These are phyloP conservation scores for Candida xiaguanensis DNA, from an alignment of 805 yeast genomes.

Conservation along the genomic window DNA sequence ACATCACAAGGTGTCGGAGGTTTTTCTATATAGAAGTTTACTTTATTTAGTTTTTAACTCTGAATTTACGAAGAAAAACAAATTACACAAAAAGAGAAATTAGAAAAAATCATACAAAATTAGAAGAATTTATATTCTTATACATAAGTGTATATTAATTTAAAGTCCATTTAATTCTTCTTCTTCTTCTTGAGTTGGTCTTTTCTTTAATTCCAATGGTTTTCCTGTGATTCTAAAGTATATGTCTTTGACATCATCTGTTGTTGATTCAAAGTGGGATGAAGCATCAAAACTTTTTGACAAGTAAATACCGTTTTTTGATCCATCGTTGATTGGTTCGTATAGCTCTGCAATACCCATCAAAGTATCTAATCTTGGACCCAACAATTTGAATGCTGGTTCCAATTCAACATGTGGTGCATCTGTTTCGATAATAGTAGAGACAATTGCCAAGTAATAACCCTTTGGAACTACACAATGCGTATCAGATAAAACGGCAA, in stretches of 20 bases:
- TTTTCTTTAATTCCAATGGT: constrained; percentile 80
- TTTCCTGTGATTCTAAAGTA: constrained; percentile 90
- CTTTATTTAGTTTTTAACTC: too few relatives aligned
- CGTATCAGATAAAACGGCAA: constrained; percentile 83
- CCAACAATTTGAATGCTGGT: constrained; percentile 89
- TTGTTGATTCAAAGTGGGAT: constrained; percentile 92
- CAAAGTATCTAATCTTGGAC: constrained; percentile 73
- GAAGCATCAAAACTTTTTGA: constrained; percentile 91
- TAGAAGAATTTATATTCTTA: too few relatives aligned
- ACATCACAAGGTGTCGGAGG: too few relatives aligned
- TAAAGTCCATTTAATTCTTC: constrained; percentile 21
- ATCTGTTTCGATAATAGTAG: constrained; percentile 91
- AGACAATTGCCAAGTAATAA: constrained; percentile 86
- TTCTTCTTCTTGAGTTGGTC: constrained; percentile 61
- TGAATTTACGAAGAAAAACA: too few relatives aligned
- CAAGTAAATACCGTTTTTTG: constrained; percentile 70
- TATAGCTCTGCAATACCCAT: constrained; percentile 92
- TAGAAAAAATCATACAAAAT: too few relatives aligned
- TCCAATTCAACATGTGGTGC: constrained; percentile 89
- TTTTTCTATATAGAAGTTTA: too few relatives aligned
- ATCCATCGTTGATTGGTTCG: constrained; percentile 84
- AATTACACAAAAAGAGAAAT: too few relatives aligned
- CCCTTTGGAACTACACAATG: constrained; percentile 91
- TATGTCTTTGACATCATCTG: constrained; percentile 94
- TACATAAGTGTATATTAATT: neutral